Evolutionary conservation across 805 yeast genomes (phyloP), one percentile per base, ranked within the genome.

Genomic region (baker's yeast (Saccharomyces cerevisiae)): DNA sequence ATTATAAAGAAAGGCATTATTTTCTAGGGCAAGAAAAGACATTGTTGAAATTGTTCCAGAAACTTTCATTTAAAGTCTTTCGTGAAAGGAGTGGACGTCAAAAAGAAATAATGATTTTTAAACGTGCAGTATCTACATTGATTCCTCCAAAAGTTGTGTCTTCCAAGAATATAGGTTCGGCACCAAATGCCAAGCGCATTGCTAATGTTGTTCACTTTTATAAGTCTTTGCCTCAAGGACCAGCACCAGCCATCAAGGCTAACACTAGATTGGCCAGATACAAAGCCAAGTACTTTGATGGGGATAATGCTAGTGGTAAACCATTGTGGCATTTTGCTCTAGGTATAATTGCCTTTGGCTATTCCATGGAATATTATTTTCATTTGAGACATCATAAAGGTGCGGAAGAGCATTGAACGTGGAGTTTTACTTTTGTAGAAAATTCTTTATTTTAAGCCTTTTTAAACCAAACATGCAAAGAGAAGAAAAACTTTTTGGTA

Each of bases 81-180:
- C 22, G 13, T 17, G 22, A 21, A 36, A 36, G 24, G 24, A 36
- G 43, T 36, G 43, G 43, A 36, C 24, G 10, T 13, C 24, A 17
- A 36, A n/a, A 36, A 50, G 21, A 47, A 49, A 41, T 46, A 69
- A 87, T 84, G 78, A 79, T 90, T 75, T 79, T 84, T 70, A 91
- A 88, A 85, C 91, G 99, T 79, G 85, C 85, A 67, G 81, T 92
- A 74, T 90, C 98, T 62, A 87, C 97, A 69, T 81, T 92, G 78
- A 91, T 92, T 71, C 99, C 99, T 66, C 99, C 99, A 73, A 92
- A 92, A 92, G 85, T 92, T 70, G 97, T 97, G 55, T 90, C 97
- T 59, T 94, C 96, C 49, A 81, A 85, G 86, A 91, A 89, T 86
- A 79, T 94, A 63, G 96, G 96, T 57, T 81, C 96, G 58, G 89